Evolutionary conservation across 1,139 yeast genomes (phyloP).

Genomic region (Blastobotrys niveus): DNA sequence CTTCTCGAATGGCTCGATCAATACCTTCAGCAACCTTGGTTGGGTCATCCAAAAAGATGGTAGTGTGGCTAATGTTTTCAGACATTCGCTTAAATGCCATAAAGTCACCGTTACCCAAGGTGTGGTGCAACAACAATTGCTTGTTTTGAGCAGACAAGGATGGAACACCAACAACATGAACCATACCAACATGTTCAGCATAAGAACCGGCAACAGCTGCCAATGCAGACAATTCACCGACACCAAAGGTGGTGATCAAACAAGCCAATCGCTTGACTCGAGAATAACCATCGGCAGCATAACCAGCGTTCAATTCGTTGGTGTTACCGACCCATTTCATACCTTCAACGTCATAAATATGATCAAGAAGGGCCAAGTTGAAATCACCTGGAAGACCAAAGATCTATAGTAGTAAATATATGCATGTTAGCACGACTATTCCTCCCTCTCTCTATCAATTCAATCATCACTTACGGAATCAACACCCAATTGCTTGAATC

Average conservation of each 20-base stretch:
- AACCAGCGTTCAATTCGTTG: constrained; percentile 51
- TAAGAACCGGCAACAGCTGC: constrained; percentile 65
- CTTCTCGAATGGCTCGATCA: constrained; percentile 69
- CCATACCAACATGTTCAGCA: constrained; percentile 57
- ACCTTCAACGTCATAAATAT: constrained; percentile 43
- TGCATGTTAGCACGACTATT: too few species aligned
- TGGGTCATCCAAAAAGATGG: constrained; percentile 58
- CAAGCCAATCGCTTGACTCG: constrained; percentile 55
- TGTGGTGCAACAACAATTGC: constrained; percentile 55
- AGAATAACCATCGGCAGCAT: constrained; percentile 64
- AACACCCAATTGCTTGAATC: constrained; percentile 45
- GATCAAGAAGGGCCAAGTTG: constrained; percentile 59
- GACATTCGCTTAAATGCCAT: constrained; percentile 74
- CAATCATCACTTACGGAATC: too few species aligned
- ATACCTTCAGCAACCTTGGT: constrained; percentile 60
- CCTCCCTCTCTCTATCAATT: too few species aligned
- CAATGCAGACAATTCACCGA: constrained; percentile 65
- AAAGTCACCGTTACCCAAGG: constrained; percentile 81
- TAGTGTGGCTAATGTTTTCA: constrained; percentile 58
- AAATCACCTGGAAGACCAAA: constrained; percentile 71
- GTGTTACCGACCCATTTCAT: constrained; percentile 43
- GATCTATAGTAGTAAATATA: too few species aligned
- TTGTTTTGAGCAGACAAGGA: constrained; percentile 59
- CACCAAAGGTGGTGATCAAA: constrained; percentile 63
- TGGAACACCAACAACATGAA: constrained; percentile 65